Conservation (phyloP, 371 early-diverging fungal species). For the Chytridiales sp. region DNA sequence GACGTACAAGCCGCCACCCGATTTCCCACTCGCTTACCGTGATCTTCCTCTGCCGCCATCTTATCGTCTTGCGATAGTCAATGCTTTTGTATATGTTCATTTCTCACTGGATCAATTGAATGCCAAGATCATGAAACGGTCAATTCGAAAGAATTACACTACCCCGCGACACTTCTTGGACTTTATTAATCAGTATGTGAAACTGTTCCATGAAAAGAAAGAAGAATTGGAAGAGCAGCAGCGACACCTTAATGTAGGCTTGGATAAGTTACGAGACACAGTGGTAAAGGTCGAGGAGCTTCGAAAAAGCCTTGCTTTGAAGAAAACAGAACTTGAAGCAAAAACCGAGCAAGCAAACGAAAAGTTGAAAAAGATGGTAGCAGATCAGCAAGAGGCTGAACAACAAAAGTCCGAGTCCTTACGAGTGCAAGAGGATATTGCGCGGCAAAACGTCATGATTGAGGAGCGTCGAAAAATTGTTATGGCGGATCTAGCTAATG, state of each 20-base stretch:
- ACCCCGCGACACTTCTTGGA: constrained; percentile 98
- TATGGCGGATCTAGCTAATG: constrained; percentile 86
- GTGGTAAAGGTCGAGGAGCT: constrained; percentile 96
- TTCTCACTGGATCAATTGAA: constrained; percentile 85
- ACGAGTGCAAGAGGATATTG: constrained; percentile 76
- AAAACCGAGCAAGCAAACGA: constrained; percentile 92
- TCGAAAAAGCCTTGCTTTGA: constrained; percentile 82
- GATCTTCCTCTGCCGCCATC: constrained; percentile 70
- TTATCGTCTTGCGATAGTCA: constrained; percentile 84
- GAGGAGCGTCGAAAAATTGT: constrained; percentile 79
- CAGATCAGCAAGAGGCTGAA: constrained; percentile 94
- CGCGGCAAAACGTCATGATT: constrained; percentile 75
- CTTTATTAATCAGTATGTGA: constrained; percentile 91
- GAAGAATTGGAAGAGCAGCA: constrained; percentile 97
- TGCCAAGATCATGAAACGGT: constrained; percentile 76
- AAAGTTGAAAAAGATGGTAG: constrained; percentile 94
- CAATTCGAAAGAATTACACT: constrained; percentile 78
- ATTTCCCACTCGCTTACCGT: constrained; percentile 77
- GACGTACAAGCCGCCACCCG: constrained; percentile 57
- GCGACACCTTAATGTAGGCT: constrained; percentile 94
- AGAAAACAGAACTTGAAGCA: constrained; percentile 82
- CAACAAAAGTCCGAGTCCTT: constrained; percentile 82
- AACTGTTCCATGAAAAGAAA: constrained; percentile 88
- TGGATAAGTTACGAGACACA: constrained; percentile 94
- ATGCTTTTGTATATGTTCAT: constrained; percentile 91